Percentiles rank a stretch among this genome's conserved stretches.
phyloP scores from a whole-genome alignment of 129 eudicot genomes.

The Silybum marianum region DNA sequence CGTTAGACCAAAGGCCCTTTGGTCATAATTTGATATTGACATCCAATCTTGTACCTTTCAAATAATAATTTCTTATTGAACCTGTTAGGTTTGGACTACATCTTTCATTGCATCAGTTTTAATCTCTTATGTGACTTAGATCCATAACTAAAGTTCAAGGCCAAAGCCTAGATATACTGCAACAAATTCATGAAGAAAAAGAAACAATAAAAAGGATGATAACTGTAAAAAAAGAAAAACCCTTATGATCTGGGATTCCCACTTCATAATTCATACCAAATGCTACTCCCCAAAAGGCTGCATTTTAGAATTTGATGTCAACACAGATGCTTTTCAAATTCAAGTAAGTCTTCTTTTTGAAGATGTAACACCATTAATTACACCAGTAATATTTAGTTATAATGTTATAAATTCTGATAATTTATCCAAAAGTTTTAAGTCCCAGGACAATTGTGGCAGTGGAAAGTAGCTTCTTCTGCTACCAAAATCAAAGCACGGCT shows the following conservation, averaged over 20 bases:
- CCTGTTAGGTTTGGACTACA: slow-evolving; percentile 8
- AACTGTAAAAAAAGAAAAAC: background rate
- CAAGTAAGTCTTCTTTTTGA: background rate
- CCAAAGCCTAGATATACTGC: background rate
- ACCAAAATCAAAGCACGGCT: background rate
- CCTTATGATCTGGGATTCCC: background rate
- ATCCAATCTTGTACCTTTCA: slow-evolving; percentile 17
- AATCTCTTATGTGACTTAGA: background rate
- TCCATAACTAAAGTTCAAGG: background rate
- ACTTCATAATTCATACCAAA: background rate
- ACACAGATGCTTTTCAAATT: background rate
- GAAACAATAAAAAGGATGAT: background rate
- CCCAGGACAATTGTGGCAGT: background rate
- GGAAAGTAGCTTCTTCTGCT: background rate
- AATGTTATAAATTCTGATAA: background rate
- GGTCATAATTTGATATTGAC: background rate
- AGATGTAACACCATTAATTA: background rate
- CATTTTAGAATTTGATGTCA: background rate
- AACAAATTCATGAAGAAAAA: background rate
- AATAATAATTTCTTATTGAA: slow-evolving; percentile 5
- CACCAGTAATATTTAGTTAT: background rate
- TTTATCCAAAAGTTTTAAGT: background rate
- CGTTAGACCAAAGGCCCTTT: too few species aligned
- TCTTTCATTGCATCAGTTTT: background rate
- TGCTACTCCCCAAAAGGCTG: background rate